Percentiles rank a stretch among this genome's conserved stretches.
These are phyloP conservation scores for Sarocladiaceae sp. DNA, from an alignment of 2,329 filamentous ascomycete species.

Conservation along the genomic window DNA sequence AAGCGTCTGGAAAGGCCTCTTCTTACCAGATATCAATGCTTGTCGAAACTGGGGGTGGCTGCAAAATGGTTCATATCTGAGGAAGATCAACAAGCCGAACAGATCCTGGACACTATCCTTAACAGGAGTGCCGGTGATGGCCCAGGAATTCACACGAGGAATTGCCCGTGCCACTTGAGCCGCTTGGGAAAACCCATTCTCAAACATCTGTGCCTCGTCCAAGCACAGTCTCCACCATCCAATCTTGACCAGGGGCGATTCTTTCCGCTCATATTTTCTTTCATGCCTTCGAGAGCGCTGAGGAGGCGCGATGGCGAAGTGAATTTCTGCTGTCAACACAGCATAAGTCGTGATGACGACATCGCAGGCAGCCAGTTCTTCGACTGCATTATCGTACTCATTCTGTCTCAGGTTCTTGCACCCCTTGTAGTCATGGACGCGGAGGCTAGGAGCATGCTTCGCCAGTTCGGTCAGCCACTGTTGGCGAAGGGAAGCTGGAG, in stretches of 20 bases:
- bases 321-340: conserved; percentile 74
- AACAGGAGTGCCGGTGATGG: conserved; percentile 82
- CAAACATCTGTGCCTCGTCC: conserved; percentile 87
- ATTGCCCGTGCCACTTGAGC: conserved; percentile 76
- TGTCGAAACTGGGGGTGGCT: conserved; percentile 63
- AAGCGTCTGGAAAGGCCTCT: conserved; percentile 64
- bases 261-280: conserved; percentile 61
- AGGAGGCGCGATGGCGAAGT: conserved; percentile 69
- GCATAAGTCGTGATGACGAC: conserved; percentile 63
- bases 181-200: conserved; percentile 79
- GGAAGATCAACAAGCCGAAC: conserved; percentile 74
- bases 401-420: conserved; percentile 28
- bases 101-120: conserved; percentile 75
- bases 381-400: conserved; percentile 31
- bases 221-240: conserved; percentile 83
- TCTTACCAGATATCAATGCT: conserved; percentile 47
- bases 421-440: conserved; percentile 54
- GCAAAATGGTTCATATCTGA: conserved; percentile 74
- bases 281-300: conserved; percentile 62
- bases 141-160: conserved; percentile 85
- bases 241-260: conserved; percentile 74
- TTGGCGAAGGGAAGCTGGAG: conserved; percentile 49
- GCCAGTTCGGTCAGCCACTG: conserved; percentile 61
- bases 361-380: conserved; percentile 46
- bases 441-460: conserved; percentile 53